phyloP scores from a whole-genome alignment of 495 filamentous ascomycete genomes.

The Hyaloscypha bicolor region DNA sequence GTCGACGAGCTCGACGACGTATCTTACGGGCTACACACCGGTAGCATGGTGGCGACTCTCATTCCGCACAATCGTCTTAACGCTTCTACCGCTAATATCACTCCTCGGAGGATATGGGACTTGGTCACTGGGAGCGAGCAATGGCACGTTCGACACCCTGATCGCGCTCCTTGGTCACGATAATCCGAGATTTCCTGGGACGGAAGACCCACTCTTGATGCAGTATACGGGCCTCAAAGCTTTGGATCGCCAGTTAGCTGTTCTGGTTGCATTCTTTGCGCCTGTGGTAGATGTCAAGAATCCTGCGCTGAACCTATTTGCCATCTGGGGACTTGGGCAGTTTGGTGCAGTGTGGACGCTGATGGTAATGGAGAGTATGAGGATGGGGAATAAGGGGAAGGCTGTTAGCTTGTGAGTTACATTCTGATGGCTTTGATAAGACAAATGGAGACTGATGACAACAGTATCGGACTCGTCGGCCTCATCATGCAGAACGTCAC shows the following conservation, averaged over 20 bases:
- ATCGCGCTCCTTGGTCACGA: constrained; percentile 34
- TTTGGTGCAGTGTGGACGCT: constrained; percentile 58
- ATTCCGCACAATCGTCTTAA: constrained; percentile 14
- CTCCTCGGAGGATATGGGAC: constrained; percentile 45
- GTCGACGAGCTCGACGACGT: not conserved
- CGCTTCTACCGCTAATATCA: constrained; percentile 46
- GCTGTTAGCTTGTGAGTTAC: constrained; percentile 52
- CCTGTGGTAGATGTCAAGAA: constrained; percentile 53
- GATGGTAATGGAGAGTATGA: constrained; percentile 56
- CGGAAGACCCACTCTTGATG: constrained; percentile 40
- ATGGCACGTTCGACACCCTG: constrained; percentile 40
- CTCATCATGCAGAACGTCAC: constrained; percentile 54
- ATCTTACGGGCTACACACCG: not conserved
- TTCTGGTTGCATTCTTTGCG: constrained; percentile 58
- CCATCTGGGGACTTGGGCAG: constrained; percentile 54
- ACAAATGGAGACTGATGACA: not conserved
- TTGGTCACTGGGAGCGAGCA: constrained; percentile 43
- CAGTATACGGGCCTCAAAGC: constrained; percentile 52
- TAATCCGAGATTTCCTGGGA: constrained; percentile 41
- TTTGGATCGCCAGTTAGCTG: constrained; percentile 50
- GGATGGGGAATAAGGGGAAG: constrained; percentile 55
- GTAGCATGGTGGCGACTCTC: constrained; percentile 3
- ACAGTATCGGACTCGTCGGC: constrained; percentile 53
- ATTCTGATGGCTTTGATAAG: not conserved
- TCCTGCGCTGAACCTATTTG: constrained; percentile 47